A percentile compares a stretch with the other conserved stretches of the same genome.
These are phyloP conservation scores for Phytophthora citrophthora DNA, from an alignment of 352 stramenopile species.

Conservation along the genomic window DNA sequence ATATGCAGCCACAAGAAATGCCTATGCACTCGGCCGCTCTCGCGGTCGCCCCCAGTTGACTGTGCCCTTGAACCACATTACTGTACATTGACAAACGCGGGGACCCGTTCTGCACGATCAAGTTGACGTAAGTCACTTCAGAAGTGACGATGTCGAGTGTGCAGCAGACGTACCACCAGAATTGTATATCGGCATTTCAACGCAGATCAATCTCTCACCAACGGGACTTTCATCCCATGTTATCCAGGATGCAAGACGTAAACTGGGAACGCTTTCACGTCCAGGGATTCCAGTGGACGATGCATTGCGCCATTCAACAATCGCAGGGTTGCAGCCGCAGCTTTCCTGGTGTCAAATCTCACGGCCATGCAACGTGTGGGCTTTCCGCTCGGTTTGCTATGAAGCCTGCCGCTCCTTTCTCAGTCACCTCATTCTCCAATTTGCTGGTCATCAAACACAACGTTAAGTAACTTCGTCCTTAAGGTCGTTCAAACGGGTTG, in stretches of 20 bases:
- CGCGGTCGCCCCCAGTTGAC: no score
- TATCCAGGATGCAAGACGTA: not conserved
- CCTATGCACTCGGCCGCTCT: no score
- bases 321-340: conserved; percentile 17
- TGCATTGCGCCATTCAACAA: conserved; percentile 41
- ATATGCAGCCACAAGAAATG: no score
- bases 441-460: conserved; percentile 2
- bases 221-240: no score
- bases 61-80: no score
- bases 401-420: not conserved
- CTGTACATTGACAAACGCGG: no score
- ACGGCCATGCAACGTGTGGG: conserved; percentile 9
- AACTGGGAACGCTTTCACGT: not conserved
- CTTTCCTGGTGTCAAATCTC: conserved; percentile 24
- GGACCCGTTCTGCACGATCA: no score
- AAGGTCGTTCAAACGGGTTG: no score
- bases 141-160: conserved; percentile 4
- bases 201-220: not conserved
- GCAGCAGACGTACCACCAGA: not conserved
- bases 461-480: no score
- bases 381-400: not conserved
- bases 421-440: conserved; percentile 28
- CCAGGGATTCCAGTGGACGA: not conserved
- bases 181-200: conserved; percentile 7
- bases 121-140: no score